A percentile compares a stretch with the other conserved stretches of the same genome.
phyloP scores from a whole-genome alignment of 176 grass and related monocot genomes.

The Typha latifolia region DNA sequence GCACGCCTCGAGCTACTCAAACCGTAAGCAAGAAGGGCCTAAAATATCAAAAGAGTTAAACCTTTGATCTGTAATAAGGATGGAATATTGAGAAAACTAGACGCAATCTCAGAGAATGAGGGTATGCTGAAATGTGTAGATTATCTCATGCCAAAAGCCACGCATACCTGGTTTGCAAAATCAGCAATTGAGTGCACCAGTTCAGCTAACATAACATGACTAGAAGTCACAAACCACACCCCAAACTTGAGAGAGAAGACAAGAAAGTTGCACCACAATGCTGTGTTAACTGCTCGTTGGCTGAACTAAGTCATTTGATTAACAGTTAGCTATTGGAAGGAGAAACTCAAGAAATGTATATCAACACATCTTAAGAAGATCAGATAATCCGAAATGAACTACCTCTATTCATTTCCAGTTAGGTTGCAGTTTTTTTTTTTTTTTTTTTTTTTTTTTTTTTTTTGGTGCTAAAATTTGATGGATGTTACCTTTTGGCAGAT shows the following conservation, averaged over 20 bases:
- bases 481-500: too few relatives aligned
- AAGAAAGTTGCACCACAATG: conserved; percentile 97
- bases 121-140: neutral
- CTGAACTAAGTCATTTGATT: conserved; percentile 33
- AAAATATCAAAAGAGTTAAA: conserved; percentile 17
- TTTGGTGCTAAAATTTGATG: too few relatives aligned
- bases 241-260: conserved; percentile 96
- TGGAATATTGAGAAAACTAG: neutral
- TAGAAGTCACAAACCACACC: conserved; percentile 90
- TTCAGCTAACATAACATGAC: conserved; percentile 99
- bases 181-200: conserved; percentile 80
- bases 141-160: conserved; percentile 7
- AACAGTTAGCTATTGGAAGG: conserved; percentile 6
- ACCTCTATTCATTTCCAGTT: too few relatives aligned
- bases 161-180: conserved; percentile 81
- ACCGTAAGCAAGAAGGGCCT: conserved; percentile 97
- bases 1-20: conserved; percentile 89
- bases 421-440: too few relatives aligned
- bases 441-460: too few relatives aligned
- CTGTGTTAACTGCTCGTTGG: conserved; percentile 86
- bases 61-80: neutral
- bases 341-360: conserved; percentile 1
- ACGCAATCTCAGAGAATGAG: neutral
- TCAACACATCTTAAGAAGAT: too few relatives aligned
- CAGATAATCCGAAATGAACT: too few relatives aligned